Base-by-base conservation (phyloP, 208 protist species). In the Leishmania amazonensis region DNA sequence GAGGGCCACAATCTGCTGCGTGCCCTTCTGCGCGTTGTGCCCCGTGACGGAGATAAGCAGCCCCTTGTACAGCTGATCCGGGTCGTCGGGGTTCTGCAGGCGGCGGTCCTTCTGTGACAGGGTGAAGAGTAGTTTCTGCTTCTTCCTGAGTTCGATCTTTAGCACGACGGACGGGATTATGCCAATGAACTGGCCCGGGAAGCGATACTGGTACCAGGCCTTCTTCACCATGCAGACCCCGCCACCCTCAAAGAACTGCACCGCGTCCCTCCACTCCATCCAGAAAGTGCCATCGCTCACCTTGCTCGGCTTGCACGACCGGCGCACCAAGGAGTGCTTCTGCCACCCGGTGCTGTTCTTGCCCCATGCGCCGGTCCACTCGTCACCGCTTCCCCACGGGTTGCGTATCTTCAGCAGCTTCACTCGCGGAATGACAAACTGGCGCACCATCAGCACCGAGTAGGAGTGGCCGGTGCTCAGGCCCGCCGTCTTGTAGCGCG, bases 21-120 rank as follows among this genome's bases (percentile, higher is more conserved):
- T 76, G 54, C 40, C 64, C 42, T 42, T 68, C 75, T 76, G 81
- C 40, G 54, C 74, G 53, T 81, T 81, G 57, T 62, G 54, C 21
- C 75, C 79, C 1, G 74, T 78, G 38, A 92, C 85, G 73, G 80
- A 83, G 51, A 94, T 76, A 70, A 94, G 87, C 2, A 94, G 82
- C 0, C 87, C 87, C 38, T 86, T 86, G 62, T 88, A 87, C 17
- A 85, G 79, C 80, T 81, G 65, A 51, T 92, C 88, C n/a, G 85
- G 81, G 57, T 87, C 84, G 31, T 79, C 71, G 60, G 83, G 68
- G 15, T 72, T 68, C n/a, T 88, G 70, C 72, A 88, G 85, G 64
- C 91, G 91, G 21, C 87, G 87, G 80, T 94, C 90, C 62, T 84
- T 87, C 81, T 95, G 91, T 17, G 89, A 88, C 17, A 95, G 68